Conservation (phyloP, 2,329 filamentous ascomycete genomes). For the Colletotrichum sp. region DNA sequence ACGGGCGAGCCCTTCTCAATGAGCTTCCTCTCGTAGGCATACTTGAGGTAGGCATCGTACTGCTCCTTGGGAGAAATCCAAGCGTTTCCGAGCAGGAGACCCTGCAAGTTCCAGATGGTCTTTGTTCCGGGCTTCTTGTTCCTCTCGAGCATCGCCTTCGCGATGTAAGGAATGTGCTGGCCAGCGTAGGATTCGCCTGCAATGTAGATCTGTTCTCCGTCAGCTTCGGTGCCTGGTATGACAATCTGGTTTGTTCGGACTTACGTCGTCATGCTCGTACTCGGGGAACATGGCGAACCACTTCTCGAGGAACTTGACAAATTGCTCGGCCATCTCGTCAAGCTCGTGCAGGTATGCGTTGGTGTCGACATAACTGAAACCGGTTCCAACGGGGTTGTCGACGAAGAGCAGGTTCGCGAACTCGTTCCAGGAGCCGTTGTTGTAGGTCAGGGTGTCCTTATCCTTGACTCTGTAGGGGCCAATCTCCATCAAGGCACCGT, state of each 20-base stretch:
- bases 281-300: constrained; percentile 92
- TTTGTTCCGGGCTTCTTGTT: constrained; percentile 68
- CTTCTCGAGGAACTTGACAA: constrained; percentile 87
- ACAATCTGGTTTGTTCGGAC: constrained; percentile 36
- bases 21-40: constrained; percentile 77
- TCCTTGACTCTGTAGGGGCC: constrained; percentile 89
- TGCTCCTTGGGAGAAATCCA: constrained; percentile 95
- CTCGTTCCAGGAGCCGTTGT: constrained; percentile 98
- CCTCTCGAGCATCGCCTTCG: constrained; percentile 85
- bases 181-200: constrained; percentile 97
- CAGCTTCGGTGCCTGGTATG: not conserved
- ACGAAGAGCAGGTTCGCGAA: constrained; percentile 97
- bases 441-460: constrained; percentile 73
- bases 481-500: constrained; percentile 94
- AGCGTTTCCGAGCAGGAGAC: constrained; percentile 93
- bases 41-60: constrained; percentile 86
- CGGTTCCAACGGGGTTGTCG: constrained; percentile 95
- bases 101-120: constrained; percentile 77
- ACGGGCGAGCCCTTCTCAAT: constrained; percentile 69
- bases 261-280: constrained; percentile 88
- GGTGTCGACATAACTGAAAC: constrained; percentile 94
- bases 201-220: constrained; percentile 75
- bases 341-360: constrained; percentile 87
- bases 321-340: constrained; percentile 87
- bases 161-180: constrained; percentile 96